Conservation (phyloP, 345 rosid genomes). For the Camelina hispida region DNA sequence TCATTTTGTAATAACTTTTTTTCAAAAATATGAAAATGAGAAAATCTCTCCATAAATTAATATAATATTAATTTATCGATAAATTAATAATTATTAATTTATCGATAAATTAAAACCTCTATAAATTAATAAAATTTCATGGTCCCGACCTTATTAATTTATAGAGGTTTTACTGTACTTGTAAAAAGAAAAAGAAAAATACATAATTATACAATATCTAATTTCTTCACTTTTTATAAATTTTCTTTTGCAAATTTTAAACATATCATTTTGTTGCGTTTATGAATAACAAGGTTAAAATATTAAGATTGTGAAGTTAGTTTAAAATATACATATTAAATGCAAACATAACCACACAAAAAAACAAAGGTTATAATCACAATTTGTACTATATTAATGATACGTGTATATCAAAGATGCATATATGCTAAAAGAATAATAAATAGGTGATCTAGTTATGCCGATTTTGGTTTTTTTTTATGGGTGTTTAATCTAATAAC, state of each 20-base stretch:
- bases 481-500: not conserved
- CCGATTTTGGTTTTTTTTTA: not conserved
- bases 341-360: not conserved
- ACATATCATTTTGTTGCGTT: not conserved
- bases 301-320: not conserved
- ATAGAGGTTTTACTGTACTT: too few species aligned
- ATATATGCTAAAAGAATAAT: not conserved
- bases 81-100: too few species aligned
- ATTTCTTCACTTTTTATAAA: not conserved
- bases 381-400: not conserved
- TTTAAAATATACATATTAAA: not conserved
- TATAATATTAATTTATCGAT: too few species aligned
- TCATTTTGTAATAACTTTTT: too few species aligned
- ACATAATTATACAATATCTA: not conserved
- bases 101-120: too few species aligned
- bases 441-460: not conserved
- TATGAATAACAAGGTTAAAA: not conserved
- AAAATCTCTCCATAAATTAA: too few species aligned
- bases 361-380: not conserved
- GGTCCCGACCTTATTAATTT: too few species aligned
- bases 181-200: not conserved
- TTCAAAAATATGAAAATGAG: too few species aligned
- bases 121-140: too few species aligned
- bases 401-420: not conserved
- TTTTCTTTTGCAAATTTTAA: not conserved